phyloP scores from a whole-genome alignment of 495 filamentous ascomycete genomes.

The Podospora sp. region DNA sequence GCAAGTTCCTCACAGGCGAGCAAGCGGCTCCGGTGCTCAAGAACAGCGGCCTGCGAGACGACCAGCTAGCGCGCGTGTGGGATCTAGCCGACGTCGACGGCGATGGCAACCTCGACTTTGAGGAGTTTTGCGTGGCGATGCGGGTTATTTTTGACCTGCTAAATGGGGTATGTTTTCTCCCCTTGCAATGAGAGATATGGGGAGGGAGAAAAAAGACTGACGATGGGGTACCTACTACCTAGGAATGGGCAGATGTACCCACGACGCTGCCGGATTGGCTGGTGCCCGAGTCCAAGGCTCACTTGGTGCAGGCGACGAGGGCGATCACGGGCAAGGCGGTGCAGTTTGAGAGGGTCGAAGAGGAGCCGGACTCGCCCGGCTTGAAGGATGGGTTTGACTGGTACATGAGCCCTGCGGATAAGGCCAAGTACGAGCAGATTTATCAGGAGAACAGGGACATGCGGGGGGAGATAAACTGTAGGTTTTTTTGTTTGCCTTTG shows the following conservation, averaged over 20 bases:
- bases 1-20: constrained; percentile 80
- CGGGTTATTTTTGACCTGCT: constrained; percentile 93
- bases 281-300: constrained; percentile 92
- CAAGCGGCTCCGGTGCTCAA: constrained; percentile 94
- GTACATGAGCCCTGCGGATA: constrained; percentile 95
- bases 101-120: constrained; percentile 96
- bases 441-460: constrained; percentile 85
- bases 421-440: constrained; percentile 92
- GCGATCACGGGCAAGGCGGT: constrained; percentile 75
- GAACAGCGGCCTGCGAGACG: constrained; percentile 89
- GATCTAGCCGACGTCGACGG: constrained; percentile 96
- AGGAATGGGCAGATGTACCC: constrained; percentile 90
- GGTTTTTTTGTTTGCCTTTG: constrained; percentile 28
- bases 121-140: constrained; percentile 99
- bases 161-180: constrained; percentile 67
- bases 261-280: constrained; percentile 87
- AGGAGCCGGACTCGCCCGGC: constrained; percentile 77
- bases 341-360: constrained; percentile 76
- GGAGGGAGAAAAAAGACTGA: too few species aligned
- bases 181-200: neutral
- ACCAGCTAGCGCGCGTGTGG: constrained; percentile 96
- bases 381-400: constrained; percentile 97
- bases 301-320: constrained; percentile 86
- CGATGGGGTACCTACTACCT: constrained; percentile 16
- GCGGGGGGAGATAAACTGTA: constrained; percentile 83